Evolutionary conservation across 2,329 filamentous ascomycete genomes (phyloP), one percentile per base, ranked within the genome.

Genomic region (Dothideomycetidae sp.): DNA sequence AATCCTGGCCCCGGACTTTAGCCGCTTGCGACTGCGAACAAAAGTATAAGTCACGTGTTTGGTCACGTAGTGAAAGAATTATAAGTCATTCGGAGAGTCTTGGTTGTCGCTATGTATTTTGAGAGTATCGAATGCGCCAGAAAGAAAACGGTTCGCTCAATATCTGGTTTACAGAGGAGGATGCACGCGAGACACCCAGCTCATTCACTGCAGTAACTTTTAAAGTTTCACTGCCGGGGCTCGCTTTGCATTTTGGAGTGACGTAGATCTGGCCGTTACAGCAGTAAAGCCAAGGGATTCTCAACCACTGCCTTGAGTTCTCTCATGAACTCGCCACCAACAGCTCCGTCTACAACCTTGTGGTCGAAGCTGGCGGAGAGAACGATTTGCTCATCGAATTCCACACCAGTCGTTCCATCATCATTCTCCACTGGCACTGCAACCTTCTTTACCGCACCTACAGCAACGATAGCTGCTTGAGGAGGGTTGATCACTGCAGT

Each of bases 401-500:
- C 83, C 32, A 93, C 68, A 19, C 53, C 53, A 12, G 72, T 64
- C 31, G 75, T 75, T 43, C 83, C 85, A 45, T 93, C 84, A 63
- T 90, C 86, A 41, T 72, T 76, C 69, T 92, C 82, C 29, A 74
- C 74, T 36, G 84, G 85, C 39, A 96, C 67, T 32, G 92, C 83
- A 38, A 96, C 88, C 79, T 96, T 96, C 67, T 82, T 81, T 52
- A 83, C 85, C 48, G 85, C 92, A 53, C 92, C 90, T 42, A 98
- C 82, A 39, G 90, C 88, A 46, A 98, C 72, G 59, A 98, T 98
- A 56, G 77, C 81, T 38, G 90, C 82, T 69, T 98, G 92, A 37
- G 90, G 90, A 48, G 92, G 90, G 75, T 98, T 98, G 73, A 98
- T 93, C 56, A 98, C 81, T 50, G 90, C 90, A 36, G 90, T 96